phyloP scores from a whole-genome alignment of 495 filamentous ascomycete genomes.

The Podospora pseudopauciseta region DNA sequence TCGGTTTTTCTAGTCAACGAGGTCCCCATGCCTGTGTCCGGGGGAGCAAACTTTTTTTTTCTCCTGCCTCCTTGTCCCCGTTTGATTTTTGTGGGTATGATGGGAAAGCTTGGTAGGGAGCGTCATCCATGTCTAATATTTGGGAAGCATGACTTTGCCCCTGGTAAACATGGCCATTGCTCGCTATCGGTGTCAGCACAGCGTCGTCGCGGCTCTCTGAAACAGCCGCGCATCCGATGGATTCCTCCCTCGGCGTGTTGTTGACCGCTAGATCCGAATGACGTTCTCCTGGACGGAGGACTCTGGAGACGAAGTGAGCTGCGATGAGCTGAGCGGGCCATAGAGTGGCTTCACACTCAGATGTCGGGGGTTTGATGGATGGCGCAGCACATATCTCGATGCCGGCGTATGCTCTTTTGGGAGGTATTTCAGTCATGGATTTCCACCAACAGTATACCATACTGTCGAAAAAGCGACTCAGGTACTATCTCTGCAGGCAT shows the following conservation, averaged over 20 bases:
- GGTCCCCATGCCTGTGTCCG: background rate
- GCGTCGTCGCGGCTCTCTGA: background rate
- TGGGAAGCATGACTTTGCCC: background rate
- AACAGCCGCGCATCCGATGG: background rate
- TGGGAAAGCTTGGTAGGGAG: background rate
- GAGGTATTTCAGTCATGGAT: background rate
- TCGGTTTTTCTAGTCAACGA: constrained; percentile 1
- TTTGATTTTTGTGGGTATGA: background rate
- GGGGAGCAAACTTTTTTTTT: background rate
- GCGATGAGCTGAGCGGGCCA: background rate
- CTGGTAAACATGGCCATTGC: background rate
- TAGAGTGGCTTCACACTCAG: background rate
- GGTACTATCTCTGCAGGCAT: background rate
- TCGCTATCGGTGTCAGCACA: background rate
- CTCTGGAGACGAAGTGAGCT: background rate
- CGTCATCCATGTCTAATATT: background rate
- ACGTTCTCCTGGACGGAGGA: background rate
- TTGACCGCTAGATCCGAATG: constrained; percentile 5
- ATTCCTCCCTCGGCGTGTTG: background rate
- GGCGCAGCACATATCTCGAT: background rate
- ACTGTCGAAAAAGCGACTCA: background rate
- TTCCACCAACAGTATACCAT: background rate
- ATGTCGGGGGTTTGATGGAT: background rate
- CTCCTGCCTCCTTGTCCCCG: background rate
- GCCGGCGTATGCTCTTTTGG: background rate